phyloP scores from a whole-genome alignment of 257 asterid genomes.

The Catharanthus roseus region DNA sequence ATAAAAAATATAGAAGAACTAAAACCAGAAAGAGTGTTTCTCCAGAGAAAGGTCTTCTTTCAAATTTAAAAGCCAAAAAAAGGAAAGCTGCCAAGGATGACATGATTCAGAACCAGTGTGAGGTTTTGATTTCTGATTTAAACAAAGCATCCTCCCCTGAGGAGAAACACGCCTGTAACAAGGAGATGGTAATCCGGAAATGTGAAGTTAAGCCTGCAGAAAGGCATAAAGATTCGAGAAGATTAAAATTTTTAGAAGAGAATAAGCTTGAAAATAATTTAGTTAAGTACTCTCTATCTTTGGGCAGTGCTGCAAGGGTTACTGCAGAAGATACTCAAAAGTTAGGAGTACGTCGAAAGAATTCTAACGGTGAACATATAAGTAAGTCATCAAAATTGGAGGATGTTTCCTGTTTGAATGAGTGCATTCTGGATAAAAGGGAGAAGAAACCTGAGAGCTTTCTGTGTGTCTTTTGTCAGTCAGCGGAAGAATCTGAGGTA shows the following conservation, averaged over 20 bases:
- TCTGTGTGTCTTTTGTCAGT: slow-evolving; percentile 74
- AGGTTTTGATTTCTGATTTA: slow-evolving; percentile 22
- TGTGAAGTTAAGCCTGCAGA: slow-evolving; percentile 11
- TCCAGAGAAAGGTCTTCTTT: slow-evolving; percentile 14
- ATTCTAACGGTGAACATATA: slow-evolving; percentile 14
- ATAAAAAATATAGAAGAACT: slow-evolving; percentile 23
- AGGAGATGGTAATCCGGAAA: slow-evolving; percentile 17
- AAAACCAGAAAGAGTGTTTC: slow-evolving; percentile 18
- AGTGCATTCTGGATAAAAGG: slow-evolving; percentile 33
- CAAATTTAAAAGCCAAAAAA: slow-evolving; percentile 20
- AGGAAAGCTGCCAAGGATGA: slow-evolving; percentile 23
- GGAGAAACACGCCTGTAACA: slow-evolving; percentile 25
- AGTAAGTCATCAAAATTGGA: slow-evolving; percentile 25
- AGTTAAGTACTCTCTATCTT: slow-evolving; percentile 16
- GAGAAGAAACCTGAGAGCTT: slow-evolving; percentile 22
- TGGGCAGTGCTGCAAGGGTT: slow-evolving; percentile 4
- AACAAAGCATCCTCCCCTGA: slow-evolving; percentile 24
- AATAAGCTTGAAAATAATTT: slow-evolving; percentile 17
- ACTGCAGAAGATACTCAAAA: slow-evolving; percentile 21
- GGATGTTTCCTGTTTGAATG: slow-evolving; percentile 16
- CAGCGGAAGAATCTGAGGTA: slow-evolving; percentile 75
- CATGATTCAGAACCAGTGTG: slow-evolving; percentile 22
- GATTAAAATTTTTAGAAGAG: slow-evolving; percentile 42
- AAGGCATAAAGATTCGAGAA: slow-evolving; percentile 31
- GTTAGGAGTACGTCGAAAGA: slow-evolving; percentile 12